A percentile compares a stretch with the other conserved stretches of the same genome.
Conservation (phyloP, 2,329 filamentous ascomycete genomes). For the Calonectria leucothoes region DNA sequence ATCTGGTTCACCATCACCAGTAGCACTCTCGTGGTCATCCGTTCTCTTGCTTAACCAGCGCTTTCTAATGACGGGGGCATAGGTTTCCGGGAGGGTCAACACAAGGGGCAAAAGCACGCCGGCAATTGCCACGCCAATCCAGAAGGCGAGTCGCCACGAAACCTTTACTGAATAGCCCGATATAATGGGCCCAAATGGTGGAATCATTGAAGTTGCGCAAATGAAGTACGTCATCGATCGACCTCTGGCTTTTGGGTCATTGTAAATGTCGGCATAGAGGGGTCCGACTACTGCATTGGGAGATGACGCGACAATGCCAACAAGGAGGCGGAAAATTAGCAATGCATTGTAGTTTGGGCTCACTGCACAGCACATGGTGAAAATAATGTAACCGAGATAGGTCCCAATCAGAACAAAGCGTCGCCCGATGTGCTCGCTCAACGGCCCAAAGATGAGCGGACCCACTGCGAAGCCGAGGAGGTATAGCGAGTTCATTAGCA, state of each 20-base stretch:
- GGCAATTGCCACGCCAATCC: conserved; percentile 40
- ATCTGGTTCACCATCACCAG: background rate
- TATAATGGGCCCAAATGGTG: conserved; percentile 54
- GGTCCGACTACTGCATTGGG: conserved; percentile 57
- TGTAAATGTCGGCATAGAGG: conserved; percentile 57
- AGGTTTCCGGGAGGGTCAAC: conserved; percentile 46
- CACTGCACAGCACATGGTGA: conserved; percentile 54
- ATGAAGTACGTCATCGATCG: conserved; percentile 52
- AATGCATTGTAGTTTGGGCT: conserved; percentile 55
- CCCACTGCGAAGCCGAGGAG: conserved; percentile 44
- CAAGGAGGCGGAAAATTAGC: conserved; percentile 56
- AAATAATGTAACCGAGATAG: conserved; percentile 55
- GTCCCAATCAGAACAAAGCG: conserved; percentile 58
- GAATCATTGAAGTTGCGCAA: conserved; percentile 52
- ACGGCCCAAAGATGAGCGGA: conserved; percentile 53
- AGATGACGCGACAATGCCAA: conserved; percentile 52
- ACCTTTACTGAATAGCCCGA: conserved; percentile 53
- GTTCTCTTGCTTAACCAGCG: background rate
- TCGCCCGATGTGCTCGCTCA: conserved; percentile 55
- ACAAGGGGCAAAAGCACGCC: conserved; percentile 43
- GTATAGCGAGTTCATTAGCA: conserved; percentile 15
- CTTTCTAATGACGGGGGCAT: conserved; percentile 24
- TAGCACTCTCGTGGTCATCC: background rate
- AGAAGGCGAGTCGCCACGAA: conserved; percentile 60
- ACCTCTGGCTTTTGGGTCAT: conserved; percentile 45